Evolutionary conservation across 805 yeast species (phyloP).

Genomic region (Candida maris): DNA sequence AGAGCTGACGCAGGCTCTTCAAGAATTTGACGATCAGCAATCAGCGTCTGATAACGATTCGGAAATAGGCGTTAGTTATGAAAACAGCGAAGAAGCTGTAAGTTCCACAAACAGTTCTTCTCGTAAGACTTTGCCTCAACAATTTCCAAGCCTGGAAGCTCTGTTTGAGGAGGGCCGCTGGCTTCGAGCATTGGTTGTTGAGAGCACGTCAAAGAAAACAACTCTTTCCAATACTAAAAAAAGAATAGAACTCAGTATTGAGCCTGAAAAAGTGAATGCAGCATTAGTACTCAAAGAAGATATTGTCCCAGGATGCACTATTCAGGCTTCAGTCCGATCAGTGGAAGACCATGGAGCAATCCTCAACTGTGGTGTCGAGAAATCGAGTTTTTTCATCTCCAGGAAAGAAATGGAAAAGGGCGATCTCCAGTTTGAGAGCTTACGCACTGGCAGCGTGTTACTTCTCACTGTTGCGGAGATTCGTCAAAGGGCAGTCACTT

Average conservation of each 20-base stretch:
- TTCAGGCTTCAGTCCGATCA: conserved; percentile 77
- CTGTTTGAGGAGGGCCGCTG: conserved; percentile 76
- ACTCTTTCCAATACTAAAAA: conserved; percentile 43
- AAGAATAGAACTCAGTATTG: conserved; percentile 66
- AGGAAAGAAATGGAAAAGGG: conserved; percentile 55
- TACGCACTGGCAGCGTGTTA: conserved; percentile 64
- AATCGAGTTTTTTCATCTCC: conserved; percentile 67
- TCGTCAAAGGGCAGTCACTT: conserved; percentile 55
- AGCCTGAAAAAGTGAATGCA: conserved; percentile 69
- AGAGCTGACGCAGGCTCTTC: conserved; percentile 54
- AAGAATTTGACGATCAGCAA: conserved; percentile 49
- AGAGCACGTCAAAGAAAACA: conserved; percentile 35
- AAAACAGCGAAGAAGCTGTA: conserved; percentile 27
- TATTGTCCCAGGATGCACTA: conserved; percentile 51
- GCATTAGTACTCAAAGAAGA: conserved; percentile 60
- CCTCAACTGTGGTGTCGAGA: conserved; percentile 60
- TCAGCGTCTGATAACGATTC: conserved; percentile 33
- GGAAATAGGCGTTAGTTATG: conserved; percentile 25
- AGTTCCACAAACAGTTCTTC: conserved; percentile 11
- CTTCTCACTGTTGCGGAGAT: conserved; percentile 55
- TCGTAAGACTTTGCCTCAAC: conserved; percentile 50
- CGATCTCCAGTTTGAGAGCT: conserved; percentile 31
- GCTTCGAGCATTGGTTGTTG: conserved; percentile 76
- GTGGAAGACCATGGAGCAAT: conserved; percentile 91
- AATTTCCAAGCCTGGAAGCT: conserved; percentile 55